Percentiles rank a stretch among this genome's conserved stretches.
phyloP scores from a whole-genome alignment of 257 asterid species.

The Agastache rugosa region DNA sequence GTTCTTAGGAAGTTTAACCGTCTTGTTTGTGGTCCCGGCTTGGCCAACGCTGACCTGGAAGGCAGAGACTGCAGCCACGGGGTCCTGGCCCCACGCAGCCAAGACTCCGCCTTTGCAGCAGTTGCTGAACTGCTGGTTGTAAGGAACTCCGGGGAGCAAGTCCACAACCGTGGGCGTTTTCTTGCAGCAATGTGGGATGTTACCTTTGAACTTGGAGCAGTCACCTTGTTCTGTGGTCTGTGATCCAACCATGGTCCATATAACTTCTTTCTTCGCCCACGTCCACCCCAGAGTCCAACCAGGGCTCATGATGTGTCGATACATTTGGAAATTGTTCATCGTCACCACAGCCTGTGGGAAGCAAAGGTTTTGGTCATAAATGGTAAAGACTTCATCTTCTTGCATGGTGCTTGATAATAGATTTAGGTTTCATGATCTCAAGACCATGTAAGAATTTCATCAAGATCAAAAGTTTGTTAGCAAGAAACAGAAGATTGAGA shows the following conservation, averaged over 20 bases:
- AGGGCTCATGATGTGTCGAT: constrained; percentile 76
- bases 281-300: constrained; percentile 87
- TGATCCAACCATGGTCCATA: constrained; percentile 74
- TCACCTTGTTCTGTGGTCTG: constrained; percentile 87
- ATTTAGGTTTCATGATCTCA: not conserved
- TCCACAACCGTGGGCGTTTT: constrained; percentile 69
- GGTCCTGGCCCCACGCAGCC: constrained; percentile 78
- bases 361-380: no score
- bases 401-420: not conserved
- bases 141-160: constrained; percentile 78
- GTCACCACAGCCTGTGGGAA: constrained; percentile 63
- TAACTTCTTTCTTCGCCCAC: constrained; percentile 85
- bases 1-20: constrained; percentile 74
- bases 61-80: constrained; percentile 55
- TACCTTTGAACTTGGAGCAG: constrained; percentile 80
- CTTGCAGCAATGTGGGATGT: constrained; percentile 80
- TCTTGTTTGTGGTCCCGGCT: constrained; percentile 77
- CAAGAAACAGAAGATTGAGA: constrained; percentile 1
- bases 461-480: not conserved
- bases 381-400: not conserved
- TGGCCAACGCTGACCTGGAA: constrained; percentile 79
- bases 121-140: constrained; percentile 73
- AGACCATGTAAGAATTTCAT: not conserved
- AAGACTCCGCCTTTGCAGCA: constrained; percentile 84
- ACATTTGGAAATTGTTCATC: constrained; percentile 75